Evolutionary conservation across 768 basidiomycete genomes (phyloP), one percentile per base, ranked within the genome.

Genomic region (Pulveroboletus frians): DNA sequence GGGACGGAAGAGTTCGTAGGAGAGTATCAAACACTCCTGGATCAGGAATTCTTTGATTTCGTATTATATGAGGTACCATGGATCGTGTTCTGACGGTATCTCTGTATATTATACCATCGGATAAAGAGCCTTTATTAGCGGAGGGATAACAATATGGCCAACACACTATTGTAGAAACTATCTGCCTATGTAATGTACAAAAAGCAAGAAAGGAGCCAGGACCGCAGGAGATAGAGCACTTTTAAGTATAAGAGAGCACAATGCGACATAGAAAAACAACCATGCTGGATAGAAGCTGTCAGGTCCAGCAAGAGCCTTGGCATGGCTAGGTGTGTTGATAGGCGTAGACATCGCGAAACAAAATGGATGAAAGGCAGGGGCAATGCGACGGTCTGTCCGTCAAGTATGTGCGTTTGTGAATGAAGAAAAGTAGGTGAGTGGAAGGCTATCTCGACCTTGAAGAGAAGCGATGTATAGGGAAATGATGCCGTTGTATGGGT

Each of bases 11-110:
- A 92, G 23, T 85, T 91, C 48, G 76, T 80, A 13, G 95, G 93
- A 55, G 95, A 99, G 68, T 99, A 88, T 66, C 89, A 92, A 65
- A 79, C 81, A 11, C 71, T 99, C 32, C 80, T 99, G 76, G 96
- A 99, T 63, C 88, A 94, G 66, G 95, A 99, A 67, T 89, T 88
- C 65, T 92, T 87, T 65, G 92, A 95, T 69, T 99, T 97, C 61
- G 91, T 97, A 20, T 64, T 95, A 62, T 94, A 85, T 64, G 95
- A 97, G 67, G 80, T 99, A 46, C 92, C 91, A 29, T 92, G 88
- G 87, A 88, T 96, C 57, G 71, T 85, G 34, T 76, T 80, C 58
- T 85, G 73, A 73, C 7, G 17, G 3, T 20, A 26, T 5, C 23
- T 21, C 14, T n/a, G 17, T 42, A 43, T 46, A 20, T 34, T 17